Base-by-base conservation (phyloP, 2,329 filamentous ascomycete genomes). In the Nemania sp. region DNA sequence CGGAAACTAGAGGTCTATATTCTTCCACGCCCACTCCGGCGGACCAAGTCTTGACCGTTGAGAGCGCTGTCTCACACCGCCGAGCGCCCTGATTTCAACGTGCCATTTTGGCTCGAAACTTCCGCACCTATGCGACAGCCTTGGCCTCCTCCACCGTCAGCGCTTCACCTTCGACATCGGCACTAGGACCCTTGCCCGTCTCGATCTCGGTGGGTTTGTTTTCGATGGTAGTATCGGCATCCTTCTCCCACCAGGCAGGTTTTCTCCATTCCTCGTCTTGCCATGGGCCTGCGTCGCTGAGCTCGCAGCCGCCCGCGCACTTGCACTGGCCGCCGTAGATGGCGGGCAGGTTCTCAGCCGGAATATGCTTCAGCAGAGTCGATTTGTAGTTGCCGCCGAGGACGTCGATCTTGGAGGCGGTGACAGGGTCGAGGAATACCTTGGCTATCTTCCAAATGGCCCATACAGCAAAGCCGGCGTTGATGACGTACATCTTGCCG, bases 401-500 rank as follows among this genome's bases (percentile, higher is more conserved):
- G 59, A 99, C 88, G 78, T 96, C 87, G 74, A 99, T 99, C 87
- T 99, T 99, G 74, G 89, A 83, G 63, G 96, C 93, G 49, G 95
- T 99, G 72, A 99, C 92, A 53, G 95, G 95, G 79, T 99, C 95
- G 71, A 99, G 85, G 87, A 95, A 98, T 68, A 88, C 87, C 84
- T 96, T 97, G 78, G 98, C 86, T 59, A 96, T 84, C 74, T 80
- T 83, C 84, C 95, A 99, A 65, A 92, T 90, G 1, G 20, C 46
- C 68, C 85, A 84, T 83, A 98, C 98, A 25, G 93, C 93, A 93
- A 93, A 98, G 18, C 92, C 92, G 2, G 94, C 91, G 79, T 99
- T 99, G 87, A 99, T 97, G 71, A 99, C 81, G 84, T 97, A 99
- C 74, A 99, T 84, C 79, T 92, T 93, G 73, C 95, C 95, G 61